Evolutionary conservation across 202 grass and related monocot genomes (phyloP).

Genomic region (Carex arenaria): DNA sequence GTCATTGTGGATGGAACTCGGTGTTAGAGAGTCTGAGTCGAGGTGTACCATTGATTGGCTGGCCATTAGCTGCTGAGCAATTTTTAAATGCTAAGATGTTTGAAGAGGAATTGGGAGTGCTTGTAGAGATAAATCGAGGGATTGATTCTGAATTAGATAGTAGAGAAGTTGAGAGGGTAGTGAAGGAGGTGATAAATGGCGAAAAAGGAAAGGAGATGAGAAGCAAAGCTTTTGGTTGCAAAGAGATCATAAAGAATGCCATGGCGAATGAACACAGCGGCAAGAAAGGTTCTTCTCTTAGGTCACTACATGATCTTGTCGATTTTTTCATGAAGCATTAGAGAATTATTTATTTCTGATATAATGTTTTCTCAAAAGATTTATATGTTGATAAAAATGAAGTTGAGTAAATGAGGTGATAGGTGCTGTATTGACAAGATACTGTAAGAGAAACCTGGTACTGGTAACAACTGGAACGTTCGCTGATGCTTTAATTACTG

Average conservation of each 20-base stretch:
- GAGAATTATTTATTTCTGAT: neutral
- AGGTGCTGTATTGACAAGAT: neutral
- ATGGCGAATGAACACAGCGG: neutral
- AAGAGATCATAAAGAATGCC: slow-evolving; percentile 12
- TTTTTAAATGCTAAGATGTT: slow-evolving; percentile 40
- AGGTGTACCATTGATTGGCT: slow-evolving; percentile 28
- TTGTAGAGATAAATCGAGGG: slow-evolving; percentile 43
- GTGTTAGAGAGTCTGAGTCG: slow-evolving; percentile 28
- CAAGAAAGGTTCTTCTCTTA: slow-evolving; percentile 28
- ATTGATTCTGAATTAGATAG: slow-evolving; percentile 18
- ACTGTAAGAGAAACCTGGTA: neutral
- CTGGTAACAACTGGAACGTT: neutral
- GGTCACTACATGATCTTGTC: slow-evolving; percentile 28
- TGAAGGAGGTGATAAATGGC: slow-evolving; percentile 17
- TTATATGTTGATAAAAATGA: too few species aligned
- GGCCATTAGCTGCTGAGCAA: slow-evolving; percentile 33
- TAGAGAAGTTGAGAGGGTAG: slow-evolving; percentile 2
- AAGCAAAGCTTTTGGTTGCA: slow-evolving; percentile 2
- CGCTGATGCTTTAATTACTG: too few species aligned
- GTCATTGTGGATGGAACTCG: slow-evolving; percentile 39
- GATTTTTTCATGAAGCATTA: slow-evolving; percentile 17
- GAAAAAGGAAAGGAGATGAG: slow-evolving; percentile 4
- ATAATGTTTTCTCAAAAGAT: too few species aligned
- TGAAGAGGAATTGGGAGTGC: slow-evolving; percentile 38
- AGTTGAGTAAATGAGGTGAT: neutral